phyloP scores from a whole-genome alignment of 345 rosid species.

The Bruguiera gymnorhiza region DNA sequence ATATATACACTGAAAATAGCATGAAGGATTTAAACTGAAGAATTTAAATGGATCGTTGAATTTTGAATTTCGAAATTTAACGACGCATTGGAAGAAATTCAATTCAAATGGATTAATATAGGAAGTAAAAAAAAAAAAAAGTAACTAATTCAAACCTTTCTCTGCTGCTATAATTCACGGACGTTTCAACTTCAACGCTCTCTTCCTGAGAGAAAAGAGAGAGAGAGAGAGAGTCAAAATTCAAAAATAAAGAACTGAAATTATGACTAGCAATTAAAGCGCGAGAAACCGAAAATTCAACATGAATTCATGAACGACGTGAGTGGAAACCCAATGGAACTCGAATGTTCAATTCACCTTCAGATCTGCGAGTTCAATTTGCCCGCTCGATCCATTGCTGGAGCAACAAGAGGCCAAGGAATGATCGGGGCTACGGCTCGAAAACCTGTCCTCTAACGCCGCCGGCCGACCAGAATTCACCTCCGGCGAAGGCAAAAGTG shows the following conservation, averaged over 20 bases:
- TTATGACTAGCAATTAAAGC: slow-evolving; percentile 27
- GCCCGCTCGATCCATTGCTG: slow-evolving; percentile 47
- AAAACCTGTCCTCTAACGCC: slow-evolving; percentile 17
- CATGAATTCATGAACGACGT: slow-evolving; percentile 9
- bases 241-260: slow-evolving; percentile 11
- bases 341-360: slow-evolving; percentile 31
- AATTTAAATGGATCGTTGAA: slow-evolving; percentile 13
- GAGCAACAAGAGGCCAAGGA: slow-evolving; percentile 53
- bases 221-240: slow-evolving; percentile 9
- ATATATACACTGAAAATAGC: not conserved
- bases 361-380: slow-evolving; percentile 44
- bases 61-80: slow-evolving; percentile 31
- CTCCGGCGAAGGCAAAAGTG: not conserved
- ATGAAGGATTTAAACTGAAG: slow-evolving; percentile 9
- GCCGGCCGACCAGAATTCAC: slow-evolving; percentile 10
- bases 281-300: slow-evolving; percentile 21
- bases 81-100: slow-evolving; percentile 3
- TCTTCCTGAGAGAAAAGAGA: slow-evolving; percentile 37
- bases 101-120: not conserved
- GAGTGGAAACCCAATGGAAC: slow-evolving; percentile 1
- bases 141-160: slow-evolving; percentile 30
- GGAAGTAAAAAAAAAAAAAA: not conserved
- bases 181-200: slow-evolving; percentile 50
- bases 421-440: slow-evolving; percentile 33
- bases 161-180: slow-evolving; percentile 37